Base-by-base conservation (phyloP, 176 grass and related monocot genomes). In the Juncus inflexus region DNA sequence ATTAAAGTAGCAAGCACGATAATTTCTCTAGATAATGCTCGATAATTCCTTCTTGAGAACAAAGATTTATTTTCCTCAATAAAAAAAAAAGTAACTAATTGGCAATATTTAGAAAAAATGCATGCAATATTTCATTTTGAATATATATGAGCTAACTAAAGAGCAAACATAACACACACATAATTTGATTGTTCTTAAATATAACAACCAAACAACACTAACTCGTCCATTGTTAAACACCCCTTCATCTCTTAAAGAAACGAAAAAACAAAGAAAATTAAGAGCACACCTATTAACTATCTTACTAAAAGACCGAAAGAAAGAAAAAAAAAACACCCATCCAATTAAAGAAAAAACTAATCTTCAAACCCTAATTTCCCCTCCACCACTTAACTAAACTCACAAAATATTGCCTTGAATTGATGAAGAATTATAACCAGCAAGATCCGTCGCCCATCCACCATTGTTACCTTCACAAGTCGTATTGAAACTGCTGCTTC, bases 391-490 rank as follows among this genome's bases (percentile, higher is more conserved):
- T 37, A 52, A 56, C 13, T 42, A 10, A 71, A 71, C 67, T 71
- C 81, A 92, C 75, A 90, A 76, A 63, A 90, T 84, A 69, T 90
- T 95, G 65, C 85, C 81, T n/a, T 86, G 88, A 41, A 83, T 83
- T 6, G 69, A 79, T 13, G 83, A 81, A 15, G 89, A 84, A 81
- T 90, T 94, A 77, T 92, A 99, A 43, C 83, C 88, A 0, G 94
- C 80, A 60, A 99, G 60, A 80, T 92, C 85, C 51, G 55, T 49
- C 40, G 85, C 79, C 89, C 95, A 99, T 5, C 82, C 82, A 7
- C 80, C 77, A 47, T 47, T 9, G 2, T 73, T 58, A 7, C 53
- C 75, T 12, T 58, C 58, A 12, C 80, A 58, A 7, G 47, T 63
- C 3, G 58, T 55, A 64, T 38, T 64, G 50, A 62, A 63, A 9